Conservation (phyloP, 2,329 filamentous ascomycete species). For the Pseudopithomyces chartarum region DNA sequence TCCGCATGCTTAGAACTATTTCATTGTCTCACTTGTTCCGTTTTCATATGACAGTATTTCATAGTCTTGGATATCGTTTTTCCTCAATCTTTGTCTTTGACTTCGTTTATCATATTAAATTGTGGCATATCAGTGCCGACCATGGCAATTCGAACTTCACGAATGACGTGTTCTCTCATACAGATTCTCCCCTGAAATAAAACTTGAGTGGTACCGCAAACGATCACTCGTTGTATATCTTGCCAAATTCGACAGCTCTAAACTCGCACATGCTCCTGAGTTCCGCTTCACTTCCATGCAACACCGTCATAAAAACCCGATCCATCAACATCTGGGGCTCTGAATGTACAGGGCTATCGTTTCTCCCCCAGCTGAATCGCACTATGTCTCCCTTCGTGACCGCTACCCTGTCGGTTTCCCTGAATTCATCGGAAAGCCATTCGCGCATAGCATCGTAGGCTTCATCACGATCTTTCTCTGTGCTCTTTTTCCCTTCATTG, state of each 20-base stretch:
- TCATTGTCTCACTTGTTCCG: no score
- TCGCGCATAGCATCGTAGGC: neutral
- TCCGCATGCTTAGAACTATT: no score
- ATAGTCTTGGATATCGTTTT: no score
- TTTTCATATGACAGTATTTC: no score
- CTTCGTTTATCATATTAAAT: no score
- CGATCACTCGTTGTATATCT: neutral
- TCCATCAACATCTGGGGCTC: conserved; percentile 12
- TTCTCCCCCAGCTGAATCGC: conserved; percentile 14
- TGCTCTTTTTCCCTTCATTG: neutral
- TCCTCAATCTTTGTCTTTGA: no score
- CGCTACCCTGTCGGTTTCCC: neutral
- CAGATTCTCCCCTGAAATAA: no score
- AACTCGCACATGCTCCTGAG: conserved; percentile 9
- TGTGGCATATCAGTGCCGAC: no score
- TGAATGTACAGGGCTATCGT: conserved; percentile 17
- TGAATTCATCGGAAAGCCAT: conserved; percentile 9
- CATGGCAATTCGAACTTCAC: no score
- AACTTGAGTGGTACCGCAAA: no score
- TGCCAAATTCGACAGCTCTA: neutral
- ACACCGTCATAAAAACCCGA: conserved; percentile 16
- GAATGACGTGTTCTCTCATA: no score
- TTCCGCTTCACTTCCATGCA: conserved; percentile 14
- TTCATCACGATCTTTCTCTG: neutral
- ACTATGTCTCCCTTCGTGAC: neutral